Base-by-base conservation (phyloP, 495 filamentous ascomycete genomes). In the Annulohypoxylon maeteangense region DNA sequence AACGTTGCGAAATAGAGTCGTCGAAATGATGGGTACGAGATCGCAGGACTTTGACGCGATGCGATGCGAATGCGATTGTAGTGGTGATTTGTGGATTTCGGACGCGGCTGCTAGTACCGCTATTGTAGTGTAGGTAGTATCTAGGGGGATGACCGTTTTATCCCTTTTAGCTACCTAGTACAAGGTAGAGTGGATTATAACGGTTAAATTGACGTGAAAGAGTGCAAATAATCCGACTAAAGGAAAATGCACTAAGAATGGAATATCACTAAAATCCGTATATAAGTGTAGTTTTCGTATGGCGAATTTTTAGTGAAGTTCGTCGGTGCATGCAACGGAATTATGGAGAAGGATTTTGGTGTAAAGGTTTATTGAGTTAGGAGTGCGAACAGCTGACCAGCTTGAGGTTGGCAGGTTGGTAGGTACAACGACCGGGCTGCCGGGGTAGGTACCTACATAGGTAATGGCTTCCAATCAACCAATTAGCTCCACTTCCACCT, bases 41-140 rank as follows among this genome's bases (percentile, higher is more conserved):
- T 68, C 54, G 65, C 60, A 72, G 56, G 60, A 55, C 58, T 36
- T 62, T 57, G 63, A 72, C 63, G 69, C 68, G 69, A 72, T 72
- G 70, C 64, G 65, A 66, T 54, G 29, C n/a, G 45, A 11, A 23
- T 22, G 45, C 23, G 47, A 29, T 72, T 55, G 70, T 65, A 57
- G 40, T 72, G 55, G 51, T 65, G 62, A 71, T 68, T 69, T 73
- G 70, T 65, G 70, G 65, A 16, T 45, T 73, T 56, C 50, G 11
- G 56, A 69, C 70, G 70, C 70, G 70, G 65, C 60, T 65, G 53
- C n/a, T 64, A 40, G 58, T 63, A 11, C 48, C 32, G 18, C 38
- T 61, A 60, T 32, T 50, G 40, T 40, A 40, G 36, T 40, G 53
- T 58, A 42, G 18, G 16, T 16, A 16, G 45, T 45, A 62, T 18